Conservation (phyloP, 2,329 filamentous ascomycete species). For the Teratosphaeria destructans region DNA sequence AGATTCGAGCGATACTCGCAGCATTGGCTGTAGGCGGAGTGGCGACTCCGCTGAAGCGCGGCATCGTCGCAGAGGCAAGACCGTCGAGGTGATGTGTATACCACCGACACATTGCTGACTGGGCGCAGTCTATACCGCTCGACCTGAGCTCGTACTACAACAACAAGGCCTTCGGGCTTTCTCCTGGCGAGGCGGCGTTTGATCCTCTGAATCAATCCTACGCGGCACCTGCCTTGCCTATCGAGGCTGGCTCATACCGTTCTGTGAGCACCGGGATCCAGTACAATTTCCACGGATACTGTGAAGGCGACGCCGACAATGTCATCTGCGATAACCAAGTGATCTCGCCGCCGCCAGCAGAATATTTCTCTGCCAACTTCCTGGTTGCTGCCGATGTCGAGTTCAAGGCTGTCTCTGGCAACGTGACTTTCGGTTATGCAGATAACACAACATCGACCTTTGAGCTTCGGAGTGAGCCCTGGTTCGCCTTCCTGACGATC, state of each 20-base stretch:
- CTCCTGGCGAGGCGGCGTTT: conserved; percentile 26
- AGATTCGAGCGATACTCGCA: background rate
- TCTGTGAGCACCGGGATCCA: conserved; percentile 21
- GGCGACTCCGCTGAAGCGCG: background rate
- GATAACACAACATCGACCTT: conserved; percentile 24
- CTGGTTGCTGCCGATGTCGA: conserved; percentile 29
- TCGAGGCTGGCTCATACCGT: conserved; percentile 24
- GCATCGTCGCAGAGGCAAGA: background rate
- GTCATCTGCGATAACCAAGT: conserved; percentile 28
- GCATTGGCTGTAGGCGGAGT: background rate
- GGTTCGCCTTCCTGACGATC: background rate
- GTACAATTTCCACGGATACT: conserved; percentile 29
- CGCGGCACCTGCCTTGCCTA: conserved; percentile 28
- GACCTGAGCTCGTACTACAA: conserved; percentile 22
- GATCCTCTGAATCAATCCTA: conserved; percentile 29
- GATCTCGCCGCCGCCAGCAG: conserved; percentile 21
- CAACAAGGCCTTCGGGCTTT: conserved; percentile 28
- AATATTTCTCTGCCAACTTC: conserved; percentile 31
- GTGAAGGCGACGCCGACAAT: conserved; percentile 29
- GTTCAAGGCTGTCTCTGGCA: conserved; percentile 25
- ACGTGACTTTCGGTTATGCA: conserved; percentile 28
- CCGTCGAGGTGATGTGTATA: background rate
- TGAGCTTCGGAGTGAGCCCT: background rate
- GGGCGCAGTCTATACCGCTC: conserved; percentile 10
- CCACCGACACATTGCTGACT: background rate